Conservation (phyloP, 306 rosid species). For the Trichosanthes truncata region DNA sequence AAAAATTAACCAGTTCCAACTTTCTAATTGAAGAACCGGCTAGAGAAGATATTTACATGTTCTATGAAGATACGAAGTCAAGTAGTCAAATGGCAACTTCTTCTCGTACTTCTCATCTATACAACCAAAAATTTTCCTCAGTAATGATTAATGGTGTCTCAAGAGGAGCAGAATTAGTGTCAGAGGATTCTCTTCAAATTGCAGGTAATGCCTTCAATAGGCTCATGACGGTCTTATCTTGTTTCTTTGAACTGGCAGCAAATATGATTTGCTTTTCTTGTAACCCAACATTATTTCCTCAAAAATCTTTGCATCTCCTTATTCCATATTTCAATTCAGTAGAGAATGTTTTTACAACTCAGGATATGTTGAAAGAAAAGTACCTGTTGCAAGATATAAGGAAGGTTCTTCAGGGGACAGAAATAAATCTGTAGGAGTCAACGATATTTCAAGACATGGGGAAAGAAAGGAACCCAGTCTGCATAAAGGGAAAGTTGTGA, state of each 20-base stretch:
- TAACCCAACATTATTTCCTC: not conserved
- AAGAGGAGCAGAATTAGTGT: conserved; percentile 22
- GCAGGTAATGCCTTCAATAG: conserved; percentile 39
- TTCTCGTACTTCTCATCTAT: conserved; percentile 24
- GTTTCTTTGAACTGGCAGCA: not conserved
- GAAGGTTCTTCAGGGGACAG: conserved; percentile 28
- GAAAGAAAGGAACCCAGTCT: conserved; percentile 23
- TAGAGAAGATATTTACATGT: conserved; percentile 73
- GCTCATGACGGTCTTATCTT: conserved; percentile 11
- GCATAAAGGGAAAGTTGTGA: conserved; percentile 17
- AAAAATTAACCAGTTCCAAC: conserved; percentile 18
- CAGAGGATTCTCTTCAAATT: conserved; percentile 24
- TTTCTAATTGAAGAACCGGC: conserved; percentile 34
- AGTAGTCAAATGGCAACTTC: conserved; percentile 29
- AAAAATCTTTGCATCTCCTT: conserved; percentile 9
- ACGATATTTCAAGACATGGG: conserved; percentile 30
- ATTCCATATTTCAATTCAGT: conserved; percentile 11
- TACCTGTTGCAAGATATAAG: conserved; percentile 20
- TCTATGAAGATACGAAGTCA: conserved; percentile 43
- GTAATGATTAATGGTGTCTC: conserved; percentile 19
- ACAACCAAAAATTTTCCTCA: conserved; percentile 26
- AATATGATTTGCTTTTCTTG: conserved; percentile 1
- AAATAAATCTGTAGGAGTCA: conserved; percentile 29
- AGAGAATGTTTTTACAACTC: conserved; percentile 28
- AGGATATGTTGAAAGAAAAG: conserved; percentile 42